phyloP scores from a whole-genome alignment of 2,329 filamentous ascomycete genomes.

The Fusarium sp. region DNA sequence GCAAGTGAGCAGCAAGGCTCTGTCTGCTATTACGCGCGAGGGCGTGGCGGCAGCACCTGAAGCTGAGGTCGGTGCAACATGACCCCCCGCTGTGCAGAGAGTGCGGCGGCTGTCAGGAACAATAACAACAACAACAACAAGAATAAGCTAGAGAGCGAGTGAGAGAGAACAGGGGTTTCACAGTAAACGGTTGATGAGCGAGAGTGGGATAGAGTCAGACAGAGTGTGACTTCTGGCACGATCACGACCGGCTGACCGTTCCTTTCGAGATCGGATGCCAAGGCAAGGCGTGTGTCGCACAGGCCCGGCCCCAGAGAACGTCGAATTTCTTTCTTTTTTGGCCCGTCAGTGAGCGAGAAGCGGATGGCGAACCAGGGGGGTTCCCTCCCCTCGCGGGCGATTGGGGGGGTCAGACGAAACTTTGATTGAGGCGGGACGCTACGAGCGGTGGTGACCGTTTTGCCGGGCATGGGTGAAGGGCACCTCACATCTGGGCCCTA shows the following conservation, averaged over 20 bases:
- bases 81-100: slow-evolving; percentile 37
- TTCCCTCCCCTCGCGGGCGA: not conserved
- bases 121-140: slow-evolving; percentile 14
- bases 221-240: not conserved
- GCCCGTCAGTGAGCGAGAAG: too few species aligned
- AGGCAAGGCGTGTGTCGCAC: slow-evolving; percentile 39
- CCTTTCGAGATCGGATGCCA: slow-evolving; percentile 49
- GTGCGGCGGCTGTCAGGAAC: slow-evolving; percentile 22
- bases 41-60: slow-evolving; percentile 42
- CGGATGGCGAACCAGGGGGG: too few species aligned
- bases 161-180: not conserved
- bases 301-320: slow-evolving; percentile 24
- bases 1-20: slow-evolving; percentile 2
- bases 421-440: slow-evolving; percentile 45
- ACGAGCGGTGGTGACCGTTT: slow-evolving; percentile 48
- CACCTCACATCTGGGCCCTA: slow-evolving; percentile 21
- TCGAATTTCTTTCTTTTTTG: not conserved
- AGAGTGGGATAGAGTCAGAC: too few species aligned
- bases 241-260: slow-evolving; percentile 16
- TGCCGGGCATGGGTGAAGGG: slow-evolving; percentile 41
- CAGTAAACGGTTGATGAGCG: too few species aligned
- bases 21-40: slow-evolving; percentile 26
- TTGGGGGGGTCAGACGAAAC: slow-evolving; percentile 27
- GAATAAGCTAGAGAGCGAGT: not conserved
- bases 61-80: slow-evolving; percentile 51